A percentile compares a stretch with the other conserved stretches of the same genome.
These are phyloP conservation scores for Flaveria linearis DNA, from an alignment of 129 eudicot genomes.

Conservation along the genomic window DNA sequence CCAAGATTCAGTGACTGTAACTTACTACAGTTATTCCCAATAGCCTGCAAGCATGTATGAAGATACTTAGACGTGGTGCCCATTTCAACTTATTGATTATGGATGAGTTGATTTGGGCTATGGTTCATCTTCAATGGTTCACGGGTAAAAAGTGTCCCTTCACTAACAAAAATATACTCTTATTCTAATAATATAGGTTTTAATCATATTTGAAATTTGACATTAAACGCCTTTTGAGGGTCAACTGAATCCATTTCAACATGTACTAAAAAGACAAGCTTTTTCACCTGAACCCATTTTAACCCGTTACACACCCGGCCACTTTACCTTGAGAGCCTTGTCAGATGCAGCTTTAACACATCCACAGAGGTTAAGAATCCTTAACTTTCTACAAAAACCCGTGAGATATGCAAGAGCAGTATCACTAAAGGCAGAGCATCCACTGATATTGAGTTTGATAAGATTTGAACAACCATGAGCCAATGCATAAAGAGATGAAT, in stretches of 20 bases:
- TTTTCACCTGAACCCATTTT: no score
- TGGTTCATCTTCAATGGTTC: background rate
- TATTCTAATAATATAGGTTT: no score
- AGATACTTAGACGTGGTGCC: background rate
- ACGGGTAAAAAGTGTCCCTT: background rate
- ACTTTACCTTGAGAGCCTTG: constrained; percentile 57
- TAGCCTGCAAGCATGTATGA: constrained; percentile 47
- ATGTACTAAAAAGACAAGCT: no score
- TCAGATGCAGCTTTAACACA: constrained; percentile 79
- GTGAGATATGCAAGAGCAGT: constrained; percentile 56
- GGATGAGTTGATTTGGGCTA: background rate
- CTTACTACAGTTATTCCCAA: constrained; percentile 60
- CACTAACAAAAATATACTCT: no score
- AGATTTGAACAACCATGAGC: constrained; percentile 70
- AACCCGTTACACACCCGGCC: no score
- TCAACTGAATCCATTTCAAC: background rate
- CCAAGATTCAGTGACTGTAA: constrained; percentile 64
- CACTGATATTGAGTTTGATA: constrained; percentile 67
- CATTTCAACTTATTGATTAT: background rate
- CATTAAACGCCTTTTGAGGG: background rate
- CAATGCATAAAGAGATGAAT: constrained; percentile 60
- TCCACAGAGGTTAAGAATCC: constrained; percentile 67
- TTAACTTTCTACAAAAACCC: constrained; percentile 54
- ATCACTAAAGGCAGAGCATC: constrained; percentile 71
- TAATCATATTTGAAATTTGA: background rate